Conservation (phyloP, 345 rosid species). For the Pugionium dolabratum region DNA sequence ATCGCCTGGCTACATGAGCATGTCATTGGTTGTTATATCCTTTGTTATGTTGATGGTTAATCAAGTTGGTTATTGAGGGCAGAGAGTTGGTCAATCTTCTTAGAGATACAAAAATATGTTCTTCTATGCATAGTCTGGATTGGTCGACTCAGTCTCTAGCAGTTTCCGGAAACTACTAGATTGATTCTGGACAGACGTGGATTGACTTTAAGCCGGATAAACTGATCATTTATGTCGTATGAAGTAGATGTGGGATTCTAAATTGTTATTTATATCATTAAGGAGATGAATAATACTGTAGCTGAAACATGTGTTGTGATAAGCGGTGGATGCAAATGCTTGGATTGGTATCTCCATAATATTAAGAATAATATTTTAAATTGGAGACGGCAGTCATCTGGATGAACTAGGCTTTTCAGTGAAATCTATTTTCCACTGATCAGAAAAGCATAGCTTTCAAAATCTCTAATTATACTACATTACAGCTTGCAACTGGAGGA, state of each 20-base stretch:
- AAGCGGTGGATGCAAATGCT: neutral
- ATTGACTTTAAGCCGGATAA: neutral
- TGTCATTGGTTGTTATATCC: too few relatives aligned
- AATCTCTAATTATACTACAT: conserved; percentile 36
- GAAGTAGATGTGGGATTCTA: neutral
- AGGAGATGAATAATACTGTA: neutral
- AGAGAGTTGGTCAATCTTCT: conserved; percentile 14
- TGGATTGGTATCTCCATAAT: conserved; percentile 2
- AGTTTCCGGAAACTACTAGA: neutral
- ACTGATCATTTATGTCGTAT: neutral
- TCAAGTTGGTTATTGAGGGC: conserved; percentile 6
- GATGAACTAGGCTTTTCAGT: conserved; percentile 9
- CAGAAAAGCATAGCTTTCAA: conserved; percentile 6
- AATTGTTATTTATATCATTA: conserved; percentile 2
- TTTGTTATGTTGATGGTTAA: neutral
- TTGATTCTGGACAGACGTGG: neutral
- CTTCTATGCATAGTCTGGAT: neutral
- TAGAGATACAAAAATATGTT: neutral
- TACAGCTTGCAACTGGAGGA: conserved; percentile 82
- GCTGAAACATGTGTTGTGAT: neutral
- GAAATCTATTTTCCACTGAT: conserved; percentile 7
- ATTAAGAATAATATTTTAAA: neutral
- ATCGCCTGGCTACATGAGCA: neutral
- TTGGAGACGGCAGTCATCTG: conserved; percentile 10
- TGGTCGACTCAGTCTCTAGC: neutral